Evolutionary conservation across 108 stramenopile species (phyloP), one percentile per base, ranked within the genome.

Genomic region (Aurantiochytrium sp.): DNA sequence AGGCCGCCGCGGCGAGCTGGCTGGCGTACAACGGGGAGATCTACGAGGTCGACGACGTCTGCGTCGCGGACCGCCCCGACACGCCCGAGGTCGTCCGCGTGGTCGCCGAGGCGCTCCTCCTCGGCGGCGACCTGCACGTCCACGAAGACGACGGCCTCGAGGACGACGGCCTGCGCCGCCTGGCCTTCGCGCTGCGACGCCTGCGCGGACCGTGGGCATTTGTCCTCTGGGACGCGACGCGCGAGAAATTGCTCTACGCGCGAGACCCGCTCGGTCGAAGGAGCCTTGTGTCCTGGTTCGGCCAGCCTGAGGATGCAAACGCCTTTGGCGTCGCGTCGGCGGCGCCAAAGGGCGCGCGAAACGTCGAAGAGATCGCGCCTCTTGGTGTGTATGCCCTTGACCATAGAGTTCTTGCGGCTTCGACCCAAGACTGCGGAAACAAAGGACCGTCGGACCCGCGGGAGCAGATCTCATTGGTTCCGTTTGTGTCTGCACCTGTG

Each of bases 21-120:
- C 69, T 92, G 53, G 87, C 89, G 4, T 92, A 90, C 88, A 92
- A 92, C 87, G 92, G 92, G 32, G 92, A 92, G 89, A 89, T 90
- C 36, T 88, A 87, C 52, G 87, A 55, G 17, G 68, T 68, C 34
- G 39, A 31, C 65, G 4, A 3, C 31, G 24, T 4, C 4, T 54
- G 41, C 69, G 50, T 36, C 4, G 65, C 86, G 4, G 69, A 34
- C 32, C 53, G 41, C 15, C 50, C 41, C 24, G 91, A 92, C 54
- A 48, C 90, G 19, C 37, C 41, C 17, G 37, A 37, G 21, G 52
- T 89, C 4, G 39, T 52, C 39, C 42, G 41, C 6, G 59, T 87
- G 39, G 55, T 91, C 17, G 68, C 34, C 19, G 39, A n/a, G 19
- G 88, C 89, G 24, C 45, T 87, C 12, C 68, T n/a, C 34, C 36